Conservation (phyloP, 495 filamentous ascomycete genomes). For the Hyaloscypha finlandica region DNA sequence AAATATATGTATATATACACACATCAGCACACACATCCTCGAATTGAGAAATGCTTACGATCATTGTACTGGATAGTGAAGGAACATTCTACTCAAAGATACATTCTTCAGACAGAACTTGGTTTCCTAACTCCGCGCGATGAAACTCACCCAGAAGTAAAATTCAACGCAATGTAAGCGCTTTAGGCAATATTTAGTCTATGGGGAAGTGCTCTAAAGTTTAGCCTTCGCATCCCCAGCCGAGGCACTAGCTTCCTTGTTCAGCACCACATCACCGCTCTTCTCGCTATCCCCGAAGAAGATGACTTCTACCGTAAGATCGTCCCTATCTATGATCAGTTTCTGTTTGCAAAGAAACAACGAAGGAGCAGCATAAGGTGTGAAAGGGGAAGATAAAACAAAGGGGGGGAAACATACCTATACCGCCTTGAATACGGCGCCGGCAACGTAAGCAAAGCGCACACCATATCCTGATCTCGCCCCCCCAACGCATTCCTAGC, state of each 20-base stretch:
- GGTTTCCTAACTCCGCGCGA: too few species aligned
- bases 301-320: conserved; percentile 96
- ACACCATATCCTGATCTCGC: conserved; percentile 90
- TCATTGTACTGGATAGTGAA: too few species aligned
- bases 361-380: too few species aligned
- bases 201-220: conserved; percentile 39
- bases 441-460: conserved; percentile 87
- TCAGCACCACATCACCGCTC: conserved; percentile 74
- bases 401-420: conserved; percentile 53
- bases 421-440: conserved; percentile 89
- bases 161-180: too few species aligned
- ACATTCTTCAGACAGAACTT: too few species aligned
- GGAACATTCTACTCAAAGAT: too few species aligned
- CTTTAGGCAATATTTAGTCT: neutral
- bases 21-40: too few species aligned
- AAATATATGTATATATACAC: too few species aligned
- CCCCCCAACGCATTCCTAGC: conserved; percentile 95
- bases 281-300: conserved; percentile 88
- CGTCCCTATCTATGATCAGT: conserved; percentile 59
- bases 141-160: too few species aligned
- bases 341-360: neutral
- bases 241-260: conserved; percentile 78
- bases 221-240: conserved; percentile 57
- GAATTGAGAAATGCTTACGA: too few species aligned
- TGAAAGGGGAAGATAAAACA: neutral